A percentile compares a stretch with the other conserved stretches of the same genome.
phyloP scores from a whole-genome alignment of 73 alveolate species.

The Paramecium biaurelia region DNA sequence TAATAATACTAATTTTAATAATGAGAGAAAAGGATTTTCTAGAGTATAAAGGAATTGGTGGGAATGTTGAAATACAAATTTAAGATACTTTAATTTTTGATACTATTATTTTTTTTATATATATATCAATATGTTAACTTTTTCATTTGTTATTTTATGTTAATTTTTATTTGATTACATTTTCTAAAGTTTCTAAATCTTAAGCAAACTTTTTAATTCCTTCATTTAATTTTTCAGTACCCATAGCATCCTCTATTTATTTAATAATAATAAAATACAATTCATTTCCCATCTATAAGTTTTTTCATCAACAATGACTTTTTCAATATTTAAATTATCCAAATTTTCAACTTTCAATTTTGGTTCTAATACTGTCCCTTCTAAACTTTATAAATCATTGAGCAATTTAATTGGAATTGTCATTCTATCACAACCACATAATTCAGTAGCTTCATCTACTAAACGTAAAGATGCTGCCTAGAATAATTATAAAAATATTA shows the following conservation, averaged over 20 bases:
- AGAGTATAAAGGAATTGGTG: background rate
- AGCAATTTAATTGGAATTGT: constrained; percentile 78
- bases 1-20: constrained; percentile 23
- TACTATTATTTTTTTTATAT: background rate
- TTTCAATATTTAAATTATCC: constrained; percentile 31
- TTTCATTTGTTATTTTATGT: background rate
- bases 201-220: constrained; percentile 78
- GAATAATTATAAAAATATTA: background rate
- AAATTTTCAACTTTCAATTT: constrained; percentile 29
- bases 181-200: constrained; percentile 67
- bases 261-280: background rate
- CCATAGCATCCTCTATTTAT: constrained; percentile 74
- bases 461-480: constrained; percentile 70
- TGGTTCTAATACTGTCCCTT: constrained; percentile 44
- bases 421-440: constrained; percentile 85
- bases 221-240: constrained; percentile 79
- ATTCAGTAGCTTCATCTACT: constrained; percentile 65
- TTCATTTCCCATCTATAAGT: constrained; percentile 63
- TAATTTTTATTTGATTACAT: constrained; percentile 22
- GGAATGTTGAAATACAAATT: background rate
- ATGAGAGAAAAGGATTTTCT: background rate
- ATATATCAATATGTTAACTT: background rate
- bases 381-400: constrained; percentile 65
- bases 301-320: constrained; percentile 59
- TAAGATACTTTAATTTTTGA: background rate